Conservation (phyloP, 805 yeast genomes). For the Candida coleopterorum region DNA sequence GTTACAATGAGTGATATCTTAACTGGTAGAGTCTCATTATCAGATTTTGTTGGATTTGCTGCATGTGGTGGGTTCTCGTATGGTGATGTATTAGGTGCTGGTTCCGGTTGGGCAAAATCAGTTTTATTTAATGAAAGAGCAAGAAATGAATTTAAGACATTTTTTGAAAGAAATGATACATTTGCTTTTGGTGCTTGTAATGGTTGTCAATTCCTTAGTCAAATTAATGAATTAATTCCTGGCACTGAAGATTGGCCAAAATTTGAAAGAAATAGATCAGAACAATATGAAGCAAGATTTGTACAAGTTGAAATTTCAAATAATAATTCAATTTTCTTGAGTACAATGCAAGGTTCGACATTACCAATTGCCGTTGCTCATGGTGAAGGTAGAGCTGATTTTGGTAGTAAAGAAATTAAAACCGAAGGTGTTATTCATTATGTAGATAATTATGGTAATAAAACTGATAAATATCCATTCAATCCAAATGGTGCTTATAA, state of each 20-base stretch:
- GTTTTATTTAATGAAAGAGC: constrained; percentile 79
- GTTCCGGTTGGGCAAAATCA: constrained; percentile 98
- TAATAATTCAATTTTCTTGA: constrained; percentile 63
- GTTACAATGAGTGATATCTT: constrained; percentile 95
- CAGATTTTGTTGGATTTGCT: constrained; percentile 85
- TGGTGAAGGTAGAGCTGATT: constrained; percentile 93
- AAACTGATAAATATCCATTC: constrained; percentile 80
- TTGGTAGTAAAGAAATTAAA: constrained; percentile 37
- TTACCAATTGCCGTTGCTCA: constrained; percentile 98
- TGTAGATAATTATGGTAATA: constrained; percentile 86
- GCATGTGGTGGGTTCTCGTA: constrained; percentile 99
- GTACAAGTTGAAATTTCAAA: constrained; percentile 73
- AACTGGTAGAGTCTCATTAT: constrained; percentile 64
- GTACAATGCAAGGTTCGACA: constrained; percentile 89
- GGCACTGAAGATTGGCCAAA: constrained; percentile 96
- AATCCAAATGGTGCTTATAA: constrained; percentile 95
- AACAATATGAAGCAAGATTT: constrained; percentile 95
- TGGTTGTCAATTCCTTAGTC: constrained; percentile 94
- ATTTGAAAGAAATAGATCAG: constrained; percentile 84
- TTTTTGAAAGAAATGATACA: constrained; percentile 87
- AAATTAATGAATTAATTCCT: constrained; percentile 81
- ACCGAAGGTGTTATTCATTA: constrained; percentile 70
- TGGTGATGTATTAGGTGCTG: constrained; percentile 98
- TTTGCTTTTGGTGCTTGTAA: constrained; percentile 98
- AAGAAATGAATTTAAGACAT: constrained; percentile 67